These are phyloP conservation scores for Amoeboradix gromovi DNA, from an alignment of 371 early-diverging fungal genomes.

Conservation along the genomic window DNA sequence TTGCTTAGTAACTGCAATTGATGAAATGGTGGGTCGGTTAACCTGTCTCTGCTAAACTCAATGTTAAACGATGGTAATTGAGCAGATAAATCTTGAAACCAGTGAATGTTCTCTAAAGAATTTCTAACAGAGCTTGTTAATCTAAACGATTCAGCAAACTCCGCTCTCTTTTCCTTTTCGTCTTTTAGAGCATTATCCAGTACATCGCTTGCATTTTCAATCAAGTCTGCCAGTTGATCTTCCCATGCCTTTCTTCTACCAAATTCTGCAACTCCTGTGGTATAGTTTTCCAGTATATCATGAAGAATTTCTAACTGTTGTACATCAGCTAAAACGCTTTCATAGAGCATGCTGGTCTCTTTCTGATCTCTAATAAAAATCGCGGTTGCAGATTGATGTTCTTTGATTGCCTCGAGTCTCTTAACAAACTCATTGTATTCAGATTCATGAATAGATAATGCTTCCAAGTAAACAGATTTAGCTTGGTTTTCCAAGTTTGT, in stretches of 20 bases:
- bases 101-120: not conserved
- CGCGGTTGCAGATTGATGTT: not conserved
- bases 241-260: not conserved
- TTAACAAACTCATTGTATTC: not conserved
- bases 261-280: not conserved
- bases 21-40: not conserved
- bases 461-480: not conserved
- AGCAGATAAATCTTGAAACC: not conserved
- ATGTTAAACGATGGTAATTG: not conserved
- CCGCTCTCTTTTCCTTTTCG: not conserved
- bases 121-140: not conserved
- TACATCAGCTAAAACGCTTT: not conserved
- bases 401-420: not conserved
- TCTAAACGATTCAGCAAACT: not conserved
- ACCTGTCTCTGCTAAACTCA: not conserved
- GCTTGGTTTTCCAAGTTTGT: not conserved
- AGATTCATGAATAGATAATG: not conserved
- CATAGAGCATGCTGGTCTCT: not conserved
- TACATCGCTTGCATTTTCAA: not conserved
- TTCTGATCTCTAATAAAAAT: not conserved
- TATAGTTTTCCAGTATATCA: not conserved
- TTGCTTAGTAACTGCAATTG: not conserved
- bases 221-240: not conserved
- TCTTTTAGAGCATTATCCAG: not conserved
- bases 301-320: not conserved